Conservation (phyloP, 148 eudicot genomes). For the Amaranthus cruentus region DNA sequence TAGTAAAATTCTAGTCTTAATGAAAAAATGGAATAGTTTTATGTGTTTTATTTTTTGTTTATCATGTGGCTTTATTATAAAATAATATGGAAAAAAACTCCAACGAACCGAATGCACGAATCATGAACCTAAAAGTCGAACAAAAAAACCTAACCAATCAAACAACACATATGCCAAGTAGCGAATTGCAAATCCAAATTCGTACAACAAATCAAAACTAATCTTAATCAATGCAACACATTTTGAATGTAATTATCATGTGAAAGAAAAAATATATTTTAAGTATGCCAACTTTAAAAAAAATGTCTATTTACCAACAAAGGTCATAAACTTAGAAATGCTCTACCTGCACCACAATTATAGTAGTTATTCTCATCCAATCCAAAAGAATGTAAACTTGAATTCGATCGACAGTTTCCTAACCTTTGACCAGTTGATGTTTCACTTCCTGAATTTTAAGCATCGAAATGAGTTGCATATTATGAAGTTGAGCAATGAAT, state of each 20-base stretch:
- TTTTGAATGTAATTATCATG: neutral
- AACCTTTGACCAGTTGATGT: slow-evolving; percentile 42
- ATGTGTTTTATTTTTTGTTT: too few relatives aligned
- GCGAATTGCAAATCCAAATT: too few relatives aligned
- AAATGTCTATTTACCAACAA: slow-evolving; percentile 10
- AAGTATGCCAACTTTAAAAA: neutral
- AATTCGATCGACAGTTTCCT: slow-evolving; percentile 45
- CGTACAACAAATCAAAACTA: too few relatives aligned
- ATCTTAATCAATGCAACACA: neutral
- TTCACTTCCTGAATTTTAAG: slow-evolving; percentile 41
- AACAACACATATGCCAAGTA: too few relatives aligned
- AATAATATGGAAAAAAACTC: too few relatives aligned
- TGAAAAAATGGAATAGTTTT: too few relatives aligned
- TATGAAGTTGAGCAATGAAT: neutral
- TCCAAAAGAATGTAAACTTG: slow-evolving; percentile 51
- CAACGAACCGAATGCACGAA: too few relatives aligned
- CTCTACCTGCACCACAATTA: slow-evolving; percentile 54
- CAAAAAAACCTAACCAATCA: too few relatives aligned
- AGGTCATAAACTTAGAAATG: slow-evolving; percentile 3
- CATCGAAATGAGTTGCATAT: slow-evolving; percentile 4
- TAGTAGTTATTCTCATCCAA: slow-evolving; percentile 62
- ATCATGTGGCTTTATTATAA: too few relatives aligned
- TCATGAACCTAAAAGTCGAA: too few relatives aligned
- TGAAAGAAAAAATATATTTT: neutral
- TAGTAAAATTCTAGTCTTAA: too few relatives aligned